These are phyloP conservation scores for Mangifera indica DNA, from an alignment of 345 rosid genomes.

Conservation along the genomic window DNA sequence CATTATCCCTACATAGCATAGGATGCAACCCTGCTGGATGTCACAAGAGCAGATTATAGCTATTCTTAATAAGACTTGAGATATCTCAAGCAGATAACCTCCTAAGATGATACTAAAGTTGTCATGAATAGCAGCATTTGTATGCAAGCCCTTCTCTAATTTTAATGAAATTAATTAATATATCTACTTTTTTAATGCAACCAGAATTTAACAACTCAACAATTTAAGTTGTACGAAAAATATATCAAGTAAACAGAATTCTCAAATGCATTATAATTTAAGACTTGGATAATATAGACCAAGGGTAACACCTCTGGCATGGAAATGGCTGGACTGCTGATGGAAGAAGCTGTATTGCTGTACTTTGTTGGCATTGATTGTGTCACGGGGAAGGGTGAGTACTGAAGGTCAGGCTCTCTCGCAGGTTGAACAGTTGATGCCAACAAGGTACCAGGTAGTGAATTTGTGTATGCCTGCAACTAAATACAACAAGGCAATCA, in stretches of 20 bases:
- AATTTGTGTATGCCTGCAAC: constrained; percentile 63
- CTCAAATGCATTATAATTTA: not conserved
- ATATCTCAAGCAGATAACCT: not conserved
- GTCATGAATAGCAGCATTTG: not conserved
- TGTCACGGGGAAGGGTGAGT: constrained; percentile 68
- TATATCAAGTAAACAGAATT: not conserved
- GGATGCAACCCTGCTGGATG: not conserved
- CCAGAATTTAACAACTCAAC: no score
- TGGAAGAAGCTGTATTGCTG: constrained; percentile 60
- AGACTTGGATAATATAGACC: not conserved
- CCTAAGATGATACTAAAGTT: not conserved
- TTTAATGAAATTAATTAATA: not conserved
- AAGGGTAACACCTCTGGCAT: constrained; percentile 65
- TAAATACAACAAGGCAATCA: constrained; percentile 5
- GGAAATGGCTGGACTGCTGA: constrained; percentile 66
- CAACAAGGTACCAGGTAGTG: constrained; percentile 72
- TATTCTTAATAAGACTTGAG: not conserved
- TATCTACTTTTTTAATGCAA: not conserved
- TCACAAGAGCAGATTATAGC: not conserved
- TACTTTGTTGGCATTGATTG: constrained; percentile 70
- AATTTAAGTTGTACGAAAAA: not conserved
- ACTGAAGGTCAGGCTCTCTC: constrained; percentile 80
- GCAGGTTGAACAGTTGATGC: constrained; percentile 67
- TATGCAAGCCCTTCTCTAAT: not conserved
- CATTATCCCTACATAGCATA: not conserved